phyloP scores from a whole-genome alignment of 163 green algal species.

The Chlamydomonas reinhardtii region DNA sequence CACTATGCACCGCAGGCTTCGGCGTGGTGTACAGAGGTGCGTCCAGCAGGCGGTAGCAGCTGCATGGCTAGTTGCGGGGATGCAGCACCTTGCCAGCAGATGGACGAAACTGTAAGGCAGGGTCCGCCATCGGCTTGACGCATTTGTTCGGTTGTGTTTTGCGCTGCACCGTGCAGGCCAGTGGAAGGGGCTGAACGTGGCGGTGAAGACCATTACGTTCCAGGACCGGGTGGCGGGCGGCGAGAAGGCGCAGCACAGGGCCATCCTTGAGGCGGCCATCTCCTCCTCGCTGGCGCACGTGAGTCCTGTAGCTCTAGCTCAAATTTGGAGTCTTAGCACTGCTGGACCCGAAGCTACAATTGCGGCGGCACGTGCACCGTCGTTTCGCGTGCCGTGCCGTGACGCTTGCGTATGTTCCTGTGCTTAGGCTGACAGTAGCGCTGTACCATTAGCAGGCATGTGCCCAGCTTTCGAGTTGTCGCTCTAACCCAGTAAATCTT shows the following conservation, averaged over 20 bases:
- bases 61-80: too few relatives aligned
- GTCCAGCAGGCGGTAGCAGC: too few relatives aligned
- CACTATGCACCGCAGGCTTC: not conserved
- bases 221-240: constrained; percentile 45
- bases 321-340: not conserved
- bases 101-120: too few relatives aligned
- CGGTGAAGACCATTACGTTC: constrained; percentile 61
- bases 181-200: constrained; percentile 55
- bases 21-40: not conserved
- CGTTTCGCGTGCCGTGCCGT: too few relatives aligned
- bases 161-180: not conserved
- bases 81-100: too few relatives aligned
- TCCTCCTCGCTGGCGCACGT: constrained; percentile 36
- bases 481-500: too few relatives aligned
- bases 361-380: not conserved
- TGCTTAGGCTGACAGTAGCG: too few relatives aligned
- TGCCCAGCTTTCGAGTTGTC: too few relatives aligned
- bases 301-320: not conserved
- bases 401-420: too few relatives aligned
- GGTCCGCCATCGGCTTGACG: too few relatives aligned
- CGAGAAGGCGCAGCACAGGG: constrained; percentile 51
- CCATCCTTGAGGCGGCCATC: constrained; percentile 59
- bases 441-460: too few relatives aligned
- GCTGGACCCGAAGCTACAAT: not conserved
- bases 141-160: not conserved